These are phyloP conservation scores for Sporisorium reilianum DNA, from an alignment of 1,284 basidiomycete species.

Conservation along the genomic window DNA sequence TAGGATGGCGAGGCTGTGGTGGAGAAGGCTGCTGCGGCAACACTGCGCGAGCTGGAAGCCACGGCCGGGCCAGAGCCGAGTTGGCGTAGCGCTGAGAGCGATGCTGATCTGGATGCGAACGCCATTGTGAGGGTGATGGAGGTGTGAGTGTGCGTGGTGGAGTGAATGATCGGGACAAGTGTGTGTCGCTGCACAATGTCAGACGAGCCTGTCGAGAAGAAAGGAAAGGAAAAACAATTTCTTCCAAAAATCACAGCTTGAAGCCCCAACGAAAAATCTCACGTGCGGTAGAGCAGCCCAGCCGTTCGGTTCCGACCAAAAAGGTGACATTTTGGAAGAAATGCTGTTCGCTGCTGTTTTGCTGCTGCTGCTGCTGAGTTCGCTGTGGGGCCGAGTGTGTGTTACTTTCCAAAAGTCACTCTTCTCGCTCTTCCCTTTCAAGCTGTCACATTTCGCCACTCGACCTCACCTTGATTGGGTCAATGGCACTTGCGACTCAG, in stretches of 20 bases:
- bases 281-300: conserved; percentile 8
- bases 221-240: conserved; percentile 3
- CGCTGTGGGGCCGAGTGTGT: too few relatives aligned
- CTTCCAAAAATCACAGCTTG: conserved; percentile 4
- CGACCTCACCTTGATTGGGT: conserved; percentile 8
- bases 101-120: conserved; percentile 31
- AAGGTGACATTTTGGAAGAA: conserved; percentile 17
- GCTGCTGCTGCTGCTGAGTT: too few relatives aligned
- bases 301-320: conserved; percentile 2
- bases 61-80: conserved; percentile 36
- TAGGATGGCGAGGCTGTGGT: conserved; percentile 27
- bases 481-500: conserved; percentile 11
- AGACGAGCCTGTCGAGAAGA: conserved; percentile 4
- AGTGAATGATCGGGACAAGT: not conserved
- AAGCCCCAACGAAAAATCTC: too few relatives aligned
- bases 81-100: conserved; percentile 22
- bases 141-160: conserved; percentile 1
- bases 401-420: conserved; percentile 32
- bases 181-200: not conserved
- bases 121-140: conserved; percentile 15
- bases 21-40: conserved; percentile 30
- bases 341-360: too few relatives aligned
- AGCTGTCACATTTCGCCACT: conserved; percentile 20
- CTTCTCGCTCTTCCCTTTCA: conserved; percentile 1
- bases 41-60: conserved; percentile 40